Base-by-base conservation (phyloP, 208 protist genomes). In the Crithidia sp. region DNA sequence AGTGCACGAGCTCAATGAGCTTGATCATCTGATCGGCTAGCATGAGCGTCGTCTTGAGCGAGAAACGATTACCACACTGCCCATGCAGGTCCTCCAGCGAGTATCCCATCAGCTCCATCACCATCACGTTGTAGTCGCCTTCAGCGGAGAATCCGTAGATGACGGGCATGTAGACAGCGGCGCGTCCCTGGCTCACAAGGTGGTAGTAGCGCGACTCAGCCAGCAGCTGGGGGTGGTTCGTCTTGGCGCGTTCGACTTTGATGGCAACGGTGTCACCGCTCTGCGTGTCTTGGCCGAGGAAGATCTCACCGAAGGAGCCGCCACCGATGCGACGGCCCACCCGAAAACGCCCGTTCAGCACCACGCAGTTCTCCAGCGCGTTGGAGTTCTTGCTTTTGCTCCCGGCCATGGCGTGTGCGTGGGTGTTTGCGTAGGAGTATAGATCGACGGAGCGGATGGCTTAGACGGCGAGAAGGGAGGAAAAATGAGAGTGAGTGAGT, bases 291-390 rank as follows among this genome's bases (percentile, higher is more conserved):
- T 89, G 96, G 58, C 92, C 95, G 28, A 88, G 86, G 81, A 96
- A 98, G 67, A 98, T 97, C 67, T 98, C 95, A 50, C 95, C 95
- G 71, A 98, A 98, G 62, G 87, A 94, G 19, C 99, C 99, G 44
- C 83, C 84, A 17, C 99, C 99, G 81, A 99, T 99, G 90, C 99
- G 98, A 59, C 97, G 88, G 39, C 92, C 97, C 52, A 99, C 90
- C 50, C 95, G 81, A 81, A 97, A 99, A 67, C 98, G 98, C 57
- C 74, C 74, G 6, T 57, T 69, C 67, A 54, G 74, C 74, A 79
- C 74, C n/a, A 79, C 1, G 45, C 67, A 74, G 61, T 74, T 79
- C 74, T 79, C 74, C 59, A 79, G 45, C 13, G 57, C 28, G 53
- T 59, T 68, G 19, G 53, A 57, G 58, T 17, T 52, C 43, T 79